Evolutionary conservation across 805 yeast genomes (phyloP).

Genomic region (Blastobotrys chiropterorum): DNA sequence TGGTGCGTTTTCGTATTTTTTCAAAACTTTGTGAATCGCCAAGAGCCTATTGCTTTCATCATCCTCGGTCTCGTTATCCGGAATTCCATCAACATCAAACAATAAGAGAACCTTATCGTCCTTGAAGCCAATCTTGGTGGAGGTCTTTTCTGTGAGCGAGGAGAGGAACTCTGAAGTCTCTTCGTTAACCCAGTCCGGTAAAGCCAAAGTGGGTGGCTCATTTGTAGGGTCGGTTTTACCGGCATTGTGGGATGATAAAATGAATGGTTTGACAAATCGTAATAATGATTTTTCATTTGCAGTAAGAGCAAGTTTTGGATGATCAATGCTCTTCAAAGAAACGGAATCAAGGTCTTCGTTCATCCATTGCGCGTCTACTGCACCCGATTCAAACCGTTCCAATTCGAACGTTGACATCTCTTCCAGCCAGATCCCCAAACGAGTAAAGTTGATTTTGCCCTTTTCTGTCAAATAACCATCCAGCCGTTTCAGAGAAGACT

Average conservation of each 20-base stretch:
- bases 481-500: constrained; percentile 60
- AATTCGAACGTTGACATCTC: constrained; percentile 73
- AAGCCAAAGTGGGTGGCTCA: background rate
- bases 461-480: constrained; percentile 82
- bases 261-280: constrained; percentile 39
- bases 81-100: constrained; percentile 59
- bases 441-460: constrained; percentile 71
- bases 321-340: constrained; percentile 34
- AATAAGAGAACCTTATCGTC: constrained; percentile 14
- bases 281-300: constrained; percentile 63
- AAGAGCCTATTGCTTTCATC: constrained; percentile 47
- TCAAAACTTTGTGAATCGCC: constrained; percentile 51
- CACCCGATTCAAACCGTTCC: constrained; percentile 76
- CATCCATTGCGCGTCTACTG: constrained; percentile 84
- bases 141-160: constrained; percentile 24
- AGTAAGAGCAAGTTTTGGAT: constrained; percentile 53
- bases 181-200: constrained; percentile 1
- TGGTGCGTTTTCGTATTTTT: constrained; percentile 32
- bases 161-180: constrained; percentile 16
- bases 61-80: constrained; percentile 60
- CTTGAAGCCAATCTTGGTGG: constrained; percentile 19
- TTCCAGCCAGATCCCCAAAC: constrained; percentile 71
- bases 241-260: constrained; percentile 26
- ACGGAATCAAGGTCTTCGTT: constrained; percentile 63
- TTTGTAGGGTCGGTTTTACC: constrained; percentile 15